A percentile compares a stretch with the other conserved stretches of the same genome.
Evolutionary conservation across 129 eudicot species (phyloP).

Genomic region (Chrysanthemum makinoi): DNA sequence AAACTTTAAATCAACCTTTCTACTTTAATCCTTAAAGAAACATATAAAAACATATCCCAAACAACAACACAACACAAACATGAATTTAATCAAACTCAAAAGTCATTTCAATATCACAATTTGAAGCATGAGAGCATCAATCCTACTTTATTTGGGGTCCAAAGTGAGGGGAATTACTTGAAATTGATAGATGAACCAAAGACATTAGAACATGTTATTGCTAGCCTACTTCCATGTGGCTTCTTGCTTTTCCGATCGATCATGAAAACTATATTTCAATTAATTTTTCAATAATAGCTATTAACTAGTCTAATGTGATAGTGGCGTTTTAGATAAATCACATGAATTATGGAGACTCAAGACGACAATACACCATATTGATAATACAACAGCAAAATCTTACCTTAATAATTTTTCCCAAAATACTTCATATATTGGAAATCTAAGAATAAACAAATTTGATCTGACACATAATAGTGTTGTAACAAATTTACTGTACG

Average conservation of each 20-base stretch:
- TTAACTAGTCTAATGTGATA: neutral
- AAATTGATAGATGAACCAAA: conserved; percentile 24
- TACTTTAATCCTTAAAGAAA: neutral
- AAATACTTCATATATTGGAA: too few species aligned
- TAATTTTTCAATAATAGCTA: neutral
- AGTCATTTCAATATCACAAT: conserved; percentile 10
- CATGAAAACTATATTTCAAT: neutral
- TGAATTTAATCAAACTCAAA: conserved; percentile 12
- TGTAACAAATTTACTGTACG: too few species aligned
- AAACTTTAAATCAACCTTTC: conserved; percentile 1
- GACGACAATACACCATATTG: too few species aligned
- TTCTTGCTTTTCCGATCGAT: conserved; percentile 17
- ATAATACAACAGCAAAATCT: too few species aligned
- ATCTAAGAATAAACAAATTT: too few species aligned
- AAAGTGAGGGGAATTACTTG: conserved; percentile 21
- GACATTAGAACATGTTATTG: conserved; percentile 30
- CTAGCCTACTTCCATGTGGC: conserved; percentile 26
- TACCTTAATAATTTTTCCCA: too few species aligned
- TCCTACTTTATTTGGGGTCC: conserved; percentile 15
- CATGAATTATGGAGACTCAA: too few species aligned
- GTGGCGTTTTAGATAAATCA: neutral
- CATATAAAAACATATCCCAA: conserved; percentile 8
- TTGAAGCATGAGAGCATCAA: neutral
- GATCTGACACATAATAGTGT: too few species aligned
- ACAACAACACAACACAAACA: neutral